phyloP scores from a whole-genome alignment of 768 basidiomycete species.

The Tricholomella constricta region DNA sequence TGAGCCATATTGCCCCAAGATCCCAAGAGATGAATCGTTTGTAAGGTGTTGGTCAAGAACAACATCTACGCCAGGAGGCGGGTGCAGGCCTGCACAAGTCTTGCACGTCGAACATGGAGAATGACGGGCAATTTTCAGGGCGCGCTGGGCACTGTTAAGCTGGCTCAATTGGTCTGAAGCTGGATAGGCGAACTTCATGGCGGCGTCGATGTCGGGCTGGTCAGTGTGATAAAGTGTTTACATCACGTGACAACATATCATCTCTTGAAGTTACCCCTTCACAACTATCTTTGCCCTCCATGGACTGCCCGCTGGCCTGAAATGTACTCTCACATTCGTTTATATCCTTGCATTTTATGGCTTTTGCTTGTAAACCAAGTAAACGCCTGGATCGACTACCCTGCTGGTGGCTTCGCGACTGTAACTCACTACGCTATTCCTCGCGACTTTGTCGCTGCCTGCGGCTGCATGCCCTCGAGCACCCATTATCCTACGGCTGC shows the following conservation, averaged over 20 bases:
- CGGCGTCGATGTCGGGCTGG: neutral
- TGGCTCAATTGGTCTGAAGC: constrained; percentile 51
- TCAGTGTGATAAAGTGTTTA: neutral
- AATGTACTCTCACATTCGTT: constrained; percentile 10
- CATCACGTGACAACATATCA: constrained; percentile 5
- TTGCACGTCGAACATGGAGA: constrained; percentile 67
- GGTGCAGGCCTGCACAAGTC: constrained; percentile 71
- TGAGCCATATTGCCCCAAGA: constrained; percentile 67
- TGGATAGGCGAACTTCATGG: constrained; percentile 72
- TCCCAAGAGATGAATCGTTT: constrained; percentile 52
- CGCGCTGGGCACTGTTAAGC: constrained; percentile 50
- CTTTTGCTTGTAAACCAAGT: constrained; percentile 5
- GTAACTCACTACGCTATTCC: constrained; percentile 75
- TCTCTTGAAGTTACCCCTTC: neutral
- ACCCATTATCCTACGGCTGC: constrained; percentile 81
- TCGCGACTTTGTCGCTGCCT: constrained; percentile 62
- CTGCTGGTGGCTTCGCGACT: constrained; percentile 63
- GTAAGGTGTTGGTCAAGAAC: constrained; percentile 51
- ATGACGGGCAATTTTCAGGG: constrained; percentile 85
- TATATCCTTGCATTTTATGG: constrained; percentile 6
- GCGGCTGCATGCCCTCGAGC: constrained; percentile 72
- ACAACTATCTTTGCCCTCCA: neutral
- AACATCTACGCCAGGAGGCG: constrained; percentile 58
- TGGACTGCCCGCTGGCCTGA: neutral
- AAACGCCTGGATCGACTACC: constrained; percentile 64